A percentile compares a stretch with the other conserved stretches of the same genome.
These are phyloP conservation scores for Boletus smithii DNA, from an alignment of 1,284 basidiomycete genomes.

Conservation along the genomic window DNA sequence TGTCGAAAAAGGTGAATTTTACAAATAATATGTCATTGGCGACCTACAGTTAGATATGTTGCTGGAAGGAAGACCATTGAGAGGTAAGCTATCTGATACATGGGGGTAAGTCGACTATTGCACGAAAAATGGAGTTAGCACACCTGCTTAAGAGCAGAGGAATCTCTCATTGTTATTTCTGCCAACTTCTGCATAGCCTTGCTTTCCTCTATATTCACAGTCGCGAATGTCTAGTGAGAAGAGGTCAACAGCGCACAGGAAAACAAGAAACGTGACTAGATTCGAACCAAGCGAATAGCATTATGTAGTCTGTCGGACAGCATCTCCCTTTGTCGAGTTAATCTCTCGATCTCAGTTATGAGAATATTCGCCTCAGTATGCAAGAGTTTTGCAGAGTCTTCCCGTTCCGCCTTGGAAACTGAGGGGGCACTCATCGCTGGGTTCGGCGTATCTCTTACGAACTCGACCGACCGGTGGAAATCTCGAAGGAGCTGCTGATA, in stretches of 20 bases:
- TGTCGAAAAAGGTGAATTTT: constrained; percentile 14
- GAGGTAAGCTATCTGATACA: constrained; percentile 27
- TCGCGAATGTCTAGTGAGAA: constrained; percentile 43
- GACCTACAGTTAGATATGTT: constrained; percentile 37
- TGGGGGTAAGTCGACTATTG: neutral
- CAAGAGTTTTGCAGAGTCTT: constrained; percentile 34
- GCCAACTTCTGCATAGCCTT: constrained; percentile 41
- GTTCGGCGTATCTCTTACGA: constrained; percentile 44
- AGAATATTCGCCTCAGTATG: constrained; percentile 42
- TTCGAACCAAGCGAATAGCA: constrained; percentile 43
- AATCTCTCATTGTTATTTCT: constrained; percentile 41
- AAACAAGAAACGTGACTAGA: neutral
- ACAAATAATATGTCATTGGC: neutral
- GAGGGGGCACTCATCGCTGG: constrained; percentile 37
- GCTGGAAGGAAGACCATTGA: constrained; percentile 29
- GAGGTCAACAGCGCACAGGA: neutral
- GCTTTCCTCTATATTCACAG: constrained; percentile 47
- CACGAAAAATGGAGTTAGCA: neutral
- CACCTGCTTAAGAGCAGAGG: constrained; percentile 46
- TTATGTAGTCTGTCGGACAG: constrained; percentile 47
- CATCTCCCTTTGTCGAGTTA: constrained; percentile 42
- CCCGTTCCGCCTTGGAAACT: constrained; percentile 17
- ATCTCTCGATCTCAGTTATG: constrained; percentile 45
- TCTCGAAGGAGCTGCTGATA: constrained; percentile 50
- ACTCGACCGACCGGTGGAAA: constrained; percentile 47